These are phyloP conservation scores for Bothriochloa decipiens DNA, from an alignment of 176 grass and related monocot genomes.

Conservation along the genomic window DNA sequence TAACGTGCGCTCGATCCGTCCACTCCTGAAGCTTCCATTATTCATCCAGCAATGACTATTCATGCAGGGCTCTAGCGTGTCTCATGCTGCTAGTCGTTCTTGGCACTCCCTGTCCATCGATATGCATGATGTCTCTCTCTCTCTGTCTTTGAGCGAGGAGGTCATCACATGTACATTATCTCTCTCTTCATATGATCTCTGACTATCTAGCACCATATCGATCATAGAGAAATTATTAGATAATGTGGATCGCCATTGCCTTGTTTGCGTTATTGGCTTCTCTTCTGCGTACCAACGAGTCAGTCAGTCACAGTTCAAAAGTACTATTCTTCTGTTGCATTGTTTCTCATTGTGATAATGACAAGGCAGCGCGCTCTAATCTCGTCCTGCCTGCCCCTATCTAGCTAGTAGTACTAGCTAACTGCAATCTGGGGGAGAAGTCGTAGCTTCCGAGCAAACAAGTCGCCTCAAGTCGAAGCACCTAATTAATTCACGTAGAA, in stretches of 20 bases:
- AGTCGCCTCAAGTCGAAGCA: conserved; percentile 36
- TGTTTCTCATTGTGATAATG: conserved; percentile 31
- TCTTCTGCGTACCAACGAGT: conserved; percentile 20
- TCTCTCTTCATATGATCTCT: conserved; percentile 3
- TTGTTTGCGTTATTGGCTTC: background rate
- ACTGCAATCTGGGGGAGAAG: conserved; percentile 1
- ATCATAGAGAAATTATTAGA: conserved; percentile 26
- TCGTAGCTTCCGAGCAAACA: conserved; percentile 4
- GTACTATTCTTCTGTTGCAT: background rate
- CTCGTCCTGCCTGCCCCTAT: background rate
- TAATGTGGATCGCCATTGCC: conserved; percentile 28
- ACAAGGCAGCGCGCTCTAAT: background rate
- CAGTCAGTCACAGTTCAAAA: conserved; percentile 9
- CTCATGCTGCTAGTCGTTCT: background rate
- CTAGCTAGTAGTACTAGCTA: background rate
- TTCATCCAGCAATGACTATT: background rate
- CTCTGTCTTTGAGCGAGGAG: background rate
- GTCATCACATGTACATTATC: conserved; percentile 60
- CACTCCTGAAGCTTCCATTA: too few relatives aligned
- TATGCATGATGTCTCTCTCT: background rate
- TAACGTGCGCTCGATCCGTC: background rate
- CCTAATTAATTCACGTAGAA: conserved; percentile 21
- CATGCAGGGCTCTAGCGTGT: conserved; percentile 4
- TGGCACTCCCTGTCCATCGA: background rate
- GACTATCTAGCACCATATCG: background rate